These are phyloP conservation scores for Vitis riparia DNA, from an alignment of 164 flowering plant genomes.

Conservation along the genomic window DNA sequence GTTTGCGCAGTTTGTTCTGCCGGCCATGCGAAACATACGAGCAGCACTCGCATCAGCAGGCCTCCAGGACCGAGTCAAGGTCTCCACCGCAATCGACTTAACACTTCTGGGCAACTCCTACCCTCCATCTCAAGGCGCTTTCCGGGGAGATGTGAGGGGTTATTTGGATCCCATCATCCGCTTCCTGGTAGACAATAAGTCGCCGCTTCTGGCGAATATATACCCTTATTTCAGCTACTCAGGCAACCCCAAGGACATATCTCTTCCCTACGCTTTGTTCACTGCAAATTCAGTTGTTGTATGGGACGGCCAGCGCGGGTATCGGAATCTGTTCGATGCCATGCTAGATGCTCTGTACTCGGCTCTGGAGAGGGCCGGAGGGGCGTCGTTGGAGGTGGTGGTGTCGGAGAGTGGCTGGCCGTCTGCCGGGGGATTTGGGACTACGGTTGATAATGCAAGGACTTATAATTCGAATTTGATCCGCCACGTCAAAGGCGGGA, in stretches of 20 bases:
- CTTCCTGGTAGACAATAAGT: constrained; percentile 2
- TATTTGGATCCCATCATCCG: constrained; percentile 29
- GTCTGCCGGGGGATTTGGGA: constrained; percentile 25
- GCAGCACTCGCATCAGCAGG: constrained; percentile 25
- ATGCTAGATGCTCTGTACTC: constrained; percentile 34
- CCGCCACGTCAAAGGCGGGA: constrained; percentile 27
- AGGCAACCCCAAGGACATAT: constrained; percentile 22
- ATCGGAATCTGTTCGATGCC: constrained; percentile 40
- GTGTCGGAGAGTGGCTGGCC: constrained; percentile 55
- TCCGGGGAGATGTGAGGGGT: constrained; percentile 18
- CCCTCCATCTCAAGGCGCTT: constrained; percentile 38
- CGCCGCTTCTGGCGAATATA: constrained; percentile 39
- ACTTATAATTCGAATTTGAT: constrained; percentile 25
- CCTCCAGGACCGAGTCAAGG: constrained; percentile 31
- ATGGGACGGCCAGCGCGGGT: constrained; percentile 17
- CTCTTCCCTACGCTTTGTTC: constrained; percentile 33
- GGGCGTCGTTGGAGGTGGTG: constrained; percentile 22
- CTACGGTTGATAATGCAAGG: constrained; percentile 27
- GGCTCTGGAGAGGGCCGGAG: constrained; percentile 33
- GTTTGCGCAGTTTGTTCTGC: constrained; percentile 26
- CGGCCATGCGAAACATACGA: constrained; percentile 33
- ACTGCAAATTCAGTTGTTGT: constrained; percentile 26
- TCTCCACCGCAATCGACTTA: constrained; percentile 41
- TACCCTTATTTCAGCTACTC: constrained; percentile 37
- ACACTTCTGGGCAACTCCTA: constrained; percentile 35